Evolutionary conservation across 345 rosid species (phyloP).

Genomic region (Salix arbutifolia): DNA sequence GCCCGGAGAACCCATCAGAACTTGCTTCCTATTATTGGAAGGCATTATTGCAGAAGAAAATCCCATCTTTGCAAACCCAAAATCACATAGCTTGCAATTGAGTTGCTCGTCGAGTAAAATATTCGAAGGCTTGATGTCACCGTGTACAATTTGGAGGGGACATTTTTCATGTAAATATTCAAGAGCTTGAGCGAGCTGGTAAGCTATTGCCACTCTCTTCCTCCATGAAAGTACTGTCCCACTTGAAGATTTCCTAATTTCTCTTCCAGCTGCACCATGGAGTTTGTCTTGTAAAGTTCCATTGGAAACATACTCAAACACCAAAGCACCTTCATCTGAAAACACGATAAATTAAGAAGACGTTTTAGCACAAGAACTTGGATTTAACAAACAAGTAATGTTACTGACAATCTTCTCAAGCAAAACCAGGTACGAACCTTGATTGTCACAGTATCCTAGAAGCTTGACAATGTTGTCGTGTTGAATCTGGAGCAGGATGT

Average conservation of each 20-base stretch:
- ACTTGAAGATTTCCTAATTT: not conserved
- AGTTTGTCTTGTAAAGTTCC: constrained; percentile 78
- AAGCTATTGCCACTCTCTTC: constrained; percentile 55
- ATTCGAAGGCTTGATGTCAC: constrained; percentile 79
- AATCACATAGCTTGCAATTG: constrained; percentile 81
- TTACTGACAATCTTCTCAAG: not conserved
- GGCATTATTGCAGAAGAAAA: constrained; percentile 62
- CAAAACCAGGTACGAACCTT: constrained; percentile 33
- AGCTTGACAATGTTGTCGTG: constrained; percentile 72
- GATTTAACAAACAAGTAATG: not conserved
- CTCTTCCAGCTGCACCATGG: constrained; percentile 21
- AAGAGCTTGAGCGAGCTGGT: constrained; percentile 64
- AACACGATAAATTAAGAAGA: not conserved
- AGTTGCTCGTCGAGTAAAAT: constrained; percentile 60
- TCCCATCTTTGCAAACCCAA: constrained; percentile 81
- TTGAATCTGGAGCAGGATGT: constrained; percentile 58
- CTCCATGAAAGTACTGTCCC: constrained; percentile 50
- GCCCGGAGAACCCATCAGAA: constrained; percentile 79
- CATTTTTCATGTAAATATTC: constrained; percentile 76
- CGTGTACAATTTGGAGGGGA: constrained; percentile 68
- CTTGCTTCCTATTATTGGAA: constrained; percentile 37
- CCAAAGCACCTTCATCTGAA: constrained; percentile 68
- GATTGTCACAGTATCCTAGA: constrained; percentile 64
- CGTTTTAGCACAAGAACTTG: too few species aligned
- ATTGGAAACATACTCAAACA: constrained; percentile 60